Evolutionary conservation across 768 basidiomycete genomes (phyloP), one percentile per base, ranked within the genome.

Genomic region (Leucosporidium creatinivorum): DNA sequence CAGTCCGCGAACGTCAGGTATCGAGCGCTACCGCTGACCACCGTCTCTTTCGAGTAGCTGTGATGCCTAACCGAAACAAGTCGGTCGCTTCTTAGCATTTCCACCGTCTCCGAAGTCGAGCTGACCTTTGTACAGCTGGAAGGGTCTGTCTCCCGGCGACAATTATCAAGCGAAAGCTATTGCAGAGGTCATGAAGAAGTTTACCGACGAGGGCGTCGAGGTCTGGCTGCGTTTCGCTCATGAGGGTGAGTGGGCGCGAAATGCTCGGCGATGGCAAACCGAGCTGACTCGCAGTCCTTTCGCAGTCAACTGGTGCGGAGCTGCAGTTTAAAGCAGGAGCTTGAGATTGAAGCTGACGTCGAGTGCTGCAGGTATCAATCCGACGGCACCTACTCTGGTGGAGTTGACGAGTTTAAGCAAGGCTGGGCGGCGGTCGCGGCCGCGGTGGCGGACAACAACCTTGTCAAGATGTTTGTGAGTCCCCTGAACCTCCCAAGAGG

Each of bases 151-250:
- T 50, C 25, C 60, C 30, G 15, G 23, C 54, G 66, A 73, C 67
- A 69, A 73, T 72, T 62, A 61, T 23, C 73, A 75, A 54, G 74
- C 74, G 1, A 30, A 60, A 1, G 71, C 70, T 5, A 75, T 75
- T 25, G 65, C 65, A 15, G 69, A 68, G 23, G 73, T 73, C 62
- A 73, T 75, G 73, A 75, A 75, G 66, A 52, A 74, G 66, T 75
- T 73, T 69, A 73, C 71, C 48, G 75, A 75, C 64, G 52, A 65
- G 19, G 75, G 75, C 28, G 59, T 75, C 63, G 73, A 74, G 62
- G 75, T 75, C 60, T 74, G 75, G 73, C 73, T 75, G 21, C 75
- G 75, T 19, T 74, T 75, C 59, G 74, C 63, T 3, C 72, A 75
- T 63, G 74, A 73, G 56, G 68, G 39, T 44, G 39, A 44, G 39